These are phyloP conservation scores for Cyclotella distinguenda DNA, from an alignment of 108 stramenopile species.

Conservation along the genomic window DNA sequence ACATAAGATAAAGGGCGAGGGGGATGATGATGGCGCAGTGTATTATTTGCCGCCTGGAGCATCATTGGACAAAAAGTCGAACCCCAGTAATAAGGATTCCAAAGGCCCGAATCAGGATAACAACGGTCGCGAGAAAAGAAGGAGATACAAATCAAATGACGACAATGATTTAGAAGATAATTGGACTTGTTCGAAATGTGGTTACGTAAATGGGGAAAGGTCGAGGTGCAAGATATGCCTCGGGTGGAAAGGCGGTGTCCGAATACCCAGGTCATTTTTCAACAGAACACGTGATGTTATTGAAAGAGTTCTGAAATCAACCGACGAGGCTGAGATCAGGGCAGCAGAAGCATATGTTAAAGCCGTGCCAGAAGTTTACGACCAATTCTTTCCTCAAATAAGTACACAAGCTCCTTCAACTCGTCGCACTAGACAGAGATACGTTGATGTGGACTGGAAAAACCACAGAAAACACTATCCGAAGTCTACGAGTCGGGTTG, in stretches of 20 bases:
- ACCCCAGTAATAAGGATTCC: background rate
- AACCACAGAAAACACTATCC: slow-evolving; percentile 56
- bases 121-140: background rate
- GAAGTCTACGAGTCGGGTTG: slow-evolving; percentile 61
- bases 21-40: slow-evolving; percentile 32
- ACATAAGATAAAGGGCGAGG: slow-evolving; percentile 37
- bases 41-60: slow-evolving; percentile 53
- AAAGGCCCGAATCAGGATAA: too few species aligned
- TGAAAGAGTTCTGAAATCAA: slow-evolving; percentile 40
- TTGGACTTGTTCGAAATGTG: slow-evolving; percentile 29
- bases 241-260: slow-evolving; percentile 11
- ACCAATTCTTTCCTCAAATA: slow-evolving; percentile 10
- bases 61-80: slow-evolving; percentile 1
- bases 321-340: slow-evolving; percentile 36
- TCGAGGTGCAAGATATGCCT: slow-evolving; percentile 14
- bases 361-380: slow-evolving; percentile 8
- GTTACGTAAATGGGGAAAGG: slow-evolving; percentile 14
- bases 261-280: slow-evolving; percentile 30
- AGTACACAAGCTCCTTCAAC: background rate
- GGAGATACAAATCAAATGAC: background rate
- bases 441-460: slow-evolving; percentile 59
- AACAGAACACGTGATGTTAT: slow-evolving; percentile 49
- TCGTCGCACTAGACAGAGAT: slow-evolving; percentile 18
- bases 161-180: slow-evolving; percentile 11
- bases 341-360: slow-evolving; percentile 44